Percentiles rank a stretch among this genome's conserved stretches.
These are phyloP conservation scores for Phytophthora hibernalis DNA, from an alignment of 352 stramenopile genomes.

Conservation along the genomic window DNA sequence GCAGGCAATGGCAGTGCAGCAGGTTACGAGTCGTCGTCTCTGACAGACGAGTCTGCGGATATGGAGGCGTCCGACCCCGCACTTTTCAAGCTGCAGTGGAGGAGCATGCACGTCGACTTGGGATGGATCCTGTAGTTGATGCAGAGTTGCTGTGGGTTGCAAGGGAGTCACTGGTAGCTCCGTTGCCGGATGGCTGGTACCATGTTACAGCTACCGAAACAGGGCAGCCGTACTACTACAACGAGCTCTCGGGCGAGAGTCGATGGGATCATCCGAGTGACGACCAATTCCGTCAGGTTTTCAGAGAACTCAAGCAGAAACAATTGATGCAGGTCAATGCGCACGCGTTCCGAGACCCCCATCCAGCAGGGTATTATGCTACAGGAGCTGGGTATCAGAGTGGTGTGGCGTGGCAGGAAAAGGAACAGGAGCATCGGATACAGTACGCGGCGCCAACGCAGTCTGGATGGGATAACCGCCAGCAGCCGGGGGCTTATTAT, in stretches of 20 bases:
- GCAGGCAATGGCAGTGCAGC: conserved; percentile 38
- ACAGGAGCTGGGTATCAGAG: conserved; percentile 23
- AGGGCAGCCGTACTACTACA: conserved; percentile 83
- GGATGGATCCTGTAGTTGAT: conserved; percentile 67
- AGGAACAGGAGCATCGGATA: conserved; percentile 28
- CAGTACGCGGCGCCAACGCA: conserved; percentile 28
- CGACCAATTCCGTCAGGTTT: conserved; percentile 70
- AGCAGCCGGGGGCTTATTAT: conserved; percentile 31
- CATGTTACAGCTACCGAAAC: conserved; percentile 68
- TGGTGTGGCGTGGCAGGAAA: conserved; percentile 39
- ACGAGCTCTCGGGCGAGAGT: conserved; percentile 76
- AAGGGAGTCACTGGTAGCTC: conserved; percentile 75
- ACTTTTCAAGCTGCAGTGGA: conserved; percentile 78
- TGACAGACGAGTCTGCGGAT: conserved; percentile 52
- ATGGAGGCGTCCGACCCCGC: conserved; percentile 70
- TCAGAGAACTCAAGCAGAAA: conserved; percentile 52
- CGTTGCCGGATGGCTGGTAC: conserved; percentile 74
- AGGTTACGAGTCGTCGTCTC: conserved; percentile 22
- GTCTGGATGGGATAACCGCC: conserved; percentile 25
- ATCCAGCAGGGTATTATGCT: conserved; percentile 43
- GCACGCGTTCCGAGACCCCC: conserved; percentile 25
- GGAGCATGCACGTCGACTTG: conserved; percentile 74
- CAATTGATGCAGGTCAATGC: conserved; percentile 35
- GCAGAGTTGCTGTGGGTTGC: conserved; percentile 78
- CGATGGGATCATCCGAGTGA: conserved; percentile 86